These are phyloP conservation scores for Malus hybrid DNA, from an alignment of 331 rosid genomes.

Conservation along the genomic window DNA sequence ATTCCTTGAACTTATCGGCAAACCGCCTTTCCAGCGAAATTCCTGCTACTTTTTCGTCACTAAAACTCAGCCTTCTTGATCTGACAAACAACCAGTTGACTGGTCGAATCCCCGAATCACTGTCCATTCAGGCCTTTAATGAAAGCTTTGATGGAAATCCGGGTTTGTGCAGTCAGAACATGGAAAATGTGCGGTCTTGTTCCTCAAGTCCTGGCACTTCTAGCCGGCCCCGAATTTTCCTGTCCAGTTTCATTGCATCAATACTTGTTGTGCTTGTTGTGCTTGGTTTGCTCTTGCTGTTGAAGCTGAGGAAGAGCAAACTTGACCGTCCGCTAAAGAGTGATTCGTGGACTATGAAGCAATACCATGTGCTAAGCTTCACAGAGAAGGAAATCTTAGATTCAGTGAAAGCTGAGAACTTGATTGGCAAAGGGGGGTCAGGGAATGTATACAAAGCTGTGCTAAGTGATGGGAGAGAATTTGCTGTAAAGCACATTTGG, in stretches of 20 bases:
- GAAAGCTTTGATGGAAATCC: conserved; percentile 43
- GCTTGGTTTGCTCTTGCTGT: conserved; percentile 28
- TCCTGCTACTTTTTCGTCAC: conserved; percentile 49
- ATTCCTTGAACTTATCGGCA: conserved; percentile 66
- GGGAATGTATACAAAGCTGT: conserved; percentile 73
- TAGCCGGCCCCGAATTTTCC: conserved; percentile 20
- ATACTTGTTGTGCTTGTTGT: conserved; percentile 33
- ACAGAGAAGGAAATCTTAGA: conserved; percentile 61
- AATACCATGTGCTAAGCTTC: conserved; percentile 53
- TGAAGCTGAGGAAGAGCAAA: conserved; percentile 37
- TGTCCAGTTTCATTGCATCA: conserved; percentile 43
- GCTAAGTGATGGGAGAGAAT: conserved; percentile 52
- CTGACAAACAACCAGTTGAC: conserved; percentile 56
- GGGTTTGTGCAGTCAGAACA: conserved; percentile 58
- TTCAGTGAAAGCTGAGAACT: conserved; percentile 51
- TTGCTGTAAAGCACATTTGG: conserved; percentile 88
- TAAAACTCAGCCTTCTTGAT: conserved; percentile 71
- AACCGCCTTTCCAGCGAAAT: conserved; percentile 66
- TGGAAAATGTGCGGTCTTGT: conserved; percentile 38
- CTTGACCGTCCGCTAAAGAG: conserved; percentile 35
- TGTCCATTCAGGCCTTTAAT: conserved; percentile 50
- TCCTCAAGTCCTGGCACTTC: conserved; percentile 24
- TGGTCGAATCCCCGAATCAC: conserved; percentile 61
- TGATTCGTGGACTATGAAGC: conserved; percentile 69
- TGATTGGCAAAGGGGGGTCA: conserved; percentile 91